Evolutionary conservation across 257 asterid species (phyloP).

Genomic region (Fraxinus cuspidata): DNA sequence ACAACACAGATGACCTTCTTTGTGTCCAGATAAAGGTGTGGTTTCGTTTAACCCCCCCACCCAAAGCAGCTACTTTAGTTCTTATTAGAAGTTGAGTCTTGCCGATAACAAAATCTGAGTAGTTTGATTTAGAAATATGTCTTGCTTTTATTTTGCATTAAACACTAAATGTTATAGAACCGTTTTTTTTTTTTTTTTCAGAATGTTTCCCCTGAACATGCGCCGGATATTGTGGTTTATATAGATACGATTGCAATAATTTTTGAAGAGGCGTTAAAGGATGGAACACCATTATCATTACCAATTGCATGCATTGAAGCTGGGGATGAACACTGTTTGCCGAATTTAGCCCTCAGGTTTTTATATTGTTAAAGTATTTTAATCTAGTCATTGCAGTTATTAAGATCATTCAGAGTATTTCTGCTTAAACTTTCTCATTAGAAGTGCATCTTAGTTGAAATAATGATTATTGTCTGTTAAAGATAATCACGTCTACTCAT

Average conservation of each 20-base stretch:
- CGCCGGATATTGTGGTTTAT: conserved; percentile 72
- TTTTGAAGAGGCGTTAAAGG: conserved; percentile 88
- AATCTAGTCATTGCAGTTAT: conserved; percentile 15
- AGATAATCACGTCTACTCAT: neutral
- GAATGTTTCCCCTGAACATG: conserved; percentile 82
- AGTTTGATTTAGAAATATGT: conserved; percentile 10
- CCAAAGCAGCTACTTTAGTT: conserved; percentile 1
- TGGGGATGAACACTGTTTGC: conserved; percentile 74
- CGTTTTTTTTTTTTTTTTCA: conserved; percentile 35
- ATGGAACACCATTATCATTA: conserved; percentile 70
- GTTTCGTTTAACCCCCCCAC: conserved; percentile 10
- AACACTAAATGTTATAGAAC: conserved; percentile 23
- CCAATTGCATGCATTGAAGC: conserved; percentile 91
- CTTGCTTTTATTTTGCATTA: conserved; percentile 20
- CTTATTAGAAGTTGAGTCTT: conserved; percentile 15
- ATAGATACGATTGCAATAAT: conserved; percentile 82
- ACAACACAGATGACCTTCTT: conserved; percentile 92
- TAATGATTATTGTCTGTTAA: neutral
- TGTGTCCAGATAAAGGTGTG: conserved; percentile 88
- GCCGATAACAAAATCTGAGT: neutral
- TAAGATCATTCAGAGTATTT: conserved; percentile 7
- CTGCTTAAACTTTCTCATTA: conserved; percentile 18
- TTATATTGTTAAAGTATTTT: conserved; percentile 18
- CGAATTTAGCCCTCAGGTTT: conserved; percentile 91
- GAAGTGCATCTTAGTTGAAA: conserved; percentile 17